Evolutionary conservation across 140 eudicot species (phyloP).

Genomic region (Stevia rebaudiana): DNA sequence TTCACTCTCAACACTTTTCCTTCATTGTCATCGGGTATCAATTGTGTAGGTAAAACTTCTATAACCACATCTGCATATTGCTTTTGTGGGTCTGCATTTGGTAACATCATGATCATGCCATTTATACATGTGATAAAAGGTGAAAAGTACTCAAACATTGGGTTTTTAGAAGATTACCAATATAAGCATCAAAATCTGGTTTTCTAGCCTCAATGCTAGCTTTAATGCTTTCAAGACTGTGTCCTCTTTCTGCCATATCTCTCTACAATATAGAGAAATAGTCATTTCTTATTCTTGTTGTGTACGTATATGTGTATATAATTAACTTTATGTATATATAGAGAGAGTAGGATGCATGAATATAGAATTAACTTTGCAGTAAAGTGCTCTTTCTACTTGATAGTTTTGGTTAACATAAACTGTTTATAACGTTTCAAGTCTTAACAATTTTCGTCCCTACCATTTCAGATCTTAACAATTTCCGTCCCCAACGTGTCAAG

Average conservation of each 20-base stretch:
- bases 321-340: no score
- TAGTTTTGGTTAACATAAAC: no score
- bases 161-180: constrained; percentile 42
- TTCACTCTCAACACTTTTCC: constrained; percentile 86
- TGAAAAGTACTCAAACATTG: no score
- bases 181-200: constrained; percentile 93
- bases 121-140: neutral
- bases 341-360: no score
- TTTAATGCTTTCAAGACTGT: constrained; percentile 93
- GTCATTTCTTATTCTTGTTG: no score
- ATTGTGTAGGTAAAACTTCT: constrained; percentile 84
- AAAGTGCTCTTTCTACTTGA: no score
- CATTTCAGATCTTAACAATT: no score
- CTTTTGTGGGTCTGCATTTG: constrained; percentile 82
- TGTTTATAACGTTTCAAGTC: no score
- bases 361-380: no score
- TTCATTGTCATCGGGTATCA: constrained; percentile 82
- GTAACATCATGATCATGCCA: constrained; percentile 13
- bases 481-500: no score
- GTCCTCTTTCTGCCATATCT: constrained; percentile 99
- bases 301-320: no score
- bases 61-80: constrained; percentile 97
- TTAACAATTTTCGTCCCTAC: no score
- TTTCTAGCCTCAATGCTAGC: constrained; percentile 98
- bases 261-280: constrained; percentile 47